These are phyloP conservation scores for Castanopsis chinensis DNA, from an alignment of 306 rosid species.

Conservation along the genomic window DNA sequence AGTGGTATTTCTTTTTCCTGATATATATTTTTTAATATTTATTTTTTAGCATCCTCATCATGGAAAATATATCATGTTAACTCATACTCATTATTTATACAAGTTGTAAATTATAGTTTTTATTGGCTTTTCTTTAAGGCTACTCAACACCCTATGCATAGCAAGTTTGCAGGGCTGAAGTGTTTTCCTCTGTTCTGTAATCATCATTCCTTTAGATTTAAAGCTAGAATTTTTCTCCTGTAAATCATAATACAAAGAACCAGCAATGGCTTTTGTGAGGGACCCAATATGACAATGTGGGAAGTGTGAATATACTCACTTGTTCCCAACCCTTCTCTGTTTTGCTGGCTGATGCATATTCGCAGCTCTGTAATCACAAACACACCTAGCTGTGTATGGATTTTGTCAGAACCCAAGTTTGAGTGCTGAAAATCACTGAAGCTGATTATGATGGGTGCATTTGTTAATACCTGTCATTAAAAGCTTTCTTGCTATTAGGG, in stretches of 20 bases:
- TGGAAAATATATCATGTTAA: not conserved
- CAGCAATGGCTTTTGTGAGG: not conserved
- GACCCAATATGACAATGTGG: not conserved
- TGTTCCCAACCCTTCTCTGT: too few species aligned
- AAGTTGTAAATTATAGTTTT: not conserved
- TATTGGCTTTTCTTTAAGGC: not conserved
- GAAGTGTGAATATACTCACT: not conserved
- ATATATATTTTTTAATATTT: not conserved
- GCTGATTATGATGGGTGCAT: not conserved
- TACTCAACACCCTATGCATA: not conserved
- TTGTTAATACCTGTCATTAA: not conserved
- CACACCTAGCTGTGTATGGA: not conserved
- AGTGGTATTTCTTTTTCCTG: conserved; percentile 49
- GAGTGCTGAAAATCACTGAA: not conserved
- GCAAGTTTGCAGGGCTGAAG: not conserved
- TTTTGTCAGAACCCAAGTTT: not conserved
- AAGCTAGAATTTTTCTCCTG: not conserved
- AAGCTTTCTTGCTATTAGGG: not conserved
- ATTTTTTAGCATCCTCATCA: not conserved
- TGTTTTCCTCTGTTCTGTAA: not conserved
- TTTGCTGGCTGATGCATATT: too few species aligned
- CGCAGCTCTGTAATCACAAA: too few species aligned
- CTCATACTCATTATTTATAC: not conserved
- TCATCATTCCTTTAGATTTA: not conserved
- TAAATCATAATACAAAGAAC: not conserved